phyloP scores from a whole-genome alignment of 75 land plant genomes.

The Pseudotsuga menziesii region DNA sequence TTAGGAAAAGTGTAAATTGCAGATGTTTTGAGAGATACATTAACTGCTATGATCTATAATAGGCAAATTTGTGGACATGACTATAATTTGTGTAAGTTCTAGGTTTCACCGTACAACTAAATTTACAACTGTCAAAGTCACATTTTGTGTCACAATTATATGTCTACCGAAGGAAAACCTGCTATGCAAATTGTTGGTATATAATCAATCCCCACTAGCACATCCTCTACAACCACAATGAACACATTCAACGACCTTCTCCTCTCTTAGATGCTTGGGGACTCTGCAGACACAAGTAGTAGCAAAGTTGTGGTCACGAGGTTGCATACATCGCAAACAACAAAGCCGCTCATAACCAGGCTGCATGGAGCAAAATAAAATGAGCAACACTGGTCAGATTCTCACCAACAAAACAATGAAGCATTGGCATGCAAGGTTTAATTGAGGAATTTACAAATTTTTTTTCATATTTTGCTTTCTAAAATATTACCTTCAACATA shows the following conservation, averaged over 20 bases:
- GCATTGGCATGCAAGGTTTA: no score
- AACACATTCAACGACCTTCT: conserved; percentile 20
- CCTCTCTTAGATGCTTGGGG: conserved; percentile 14
- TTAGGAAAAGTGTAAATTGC: neutral
- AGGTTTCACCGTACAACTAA: neutral
- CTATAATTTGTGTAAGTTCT: neutral
- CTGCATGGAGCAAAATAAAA: no score
- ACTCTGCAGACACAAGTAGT: conserved; percentile 88
- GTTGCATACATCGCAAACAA: conserved; percentile 83
- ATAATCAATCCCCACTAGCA: conserved; percentile 75
- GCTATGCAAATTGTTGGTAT: neutral
- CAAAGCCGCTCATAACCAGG: conserved; percentile 83
- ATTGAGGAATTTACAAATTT: no score
- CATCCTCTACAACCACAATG: conserved; percentile 92
- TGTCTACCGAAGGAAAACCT: neutral
- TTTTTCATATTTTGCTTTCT: no score
- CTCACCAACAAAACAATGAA: no score
- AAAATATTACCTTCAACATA: no score
- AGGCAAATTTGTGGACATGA: neutral
- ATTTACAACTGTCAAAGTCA: neutral
- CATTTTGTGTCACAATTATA: neutral
- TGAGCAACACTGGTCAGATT: no score
- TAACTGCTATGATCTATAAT: neutral
- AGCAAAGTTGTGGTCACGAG: conserved; percentile 81
- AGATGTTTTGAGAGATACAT: neutral